Percentiles rank a stretch among this genome's conserved stretches.
Conservation (phyloP, 2,329 filamentous ascomycete genomes). For the Zarea fungicola region DNA sequence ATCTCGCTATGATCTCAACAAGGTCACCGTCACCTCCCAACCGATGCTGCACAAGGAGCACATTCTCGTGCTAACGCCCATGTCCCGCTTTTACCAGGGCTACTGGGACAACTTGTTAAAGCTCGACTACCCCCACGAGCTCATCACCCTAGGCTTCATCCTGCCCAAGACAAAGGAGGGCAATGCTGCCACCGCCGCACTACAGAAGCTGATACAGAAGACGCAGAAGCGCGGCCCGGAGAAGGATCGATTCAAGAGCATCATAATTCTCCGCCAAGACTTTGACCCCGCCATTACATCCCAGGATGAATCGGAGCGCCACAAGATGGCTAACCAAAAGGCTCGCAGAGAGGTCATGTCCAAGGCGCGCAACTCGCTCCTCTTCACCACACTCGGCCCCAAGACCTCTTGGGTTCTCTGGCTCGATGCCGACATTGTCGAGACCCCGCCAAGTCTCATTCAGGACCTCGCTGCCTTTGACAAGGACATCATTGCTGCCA, state of each 20-base stretch:
- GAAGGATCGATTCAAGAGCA: conserved; percentile 79
- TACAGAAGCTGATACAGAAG: conserved; percentile 80
- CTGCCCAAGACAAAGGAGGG: conserved; percentile 90
- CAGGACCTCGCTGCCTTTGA: conserved; percentile 86
- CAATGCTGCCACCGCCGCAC: conserved; percentile 73
- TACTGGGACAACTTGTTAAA: conserved; percentile 93
- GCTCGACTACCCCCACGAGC: conserved; percentile 83
- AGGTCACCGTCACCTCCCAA: conserved; percentile 74
- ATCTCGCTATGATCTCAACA: conserved; percentile 90
- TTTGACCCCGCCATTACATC: conserved; percentile 76
- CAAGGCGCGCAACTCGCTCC: conserved; percentile 84
- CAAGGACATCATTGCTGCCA: conserved; percentile 88
- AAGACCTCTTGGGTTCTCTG: conserved; percentile 94
- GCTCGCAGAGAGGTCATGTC: conserved; percentile 82
- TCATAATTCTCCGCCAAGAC: conserved; percentile 93
- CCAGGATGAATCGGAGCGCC: conserved; percentile 82
- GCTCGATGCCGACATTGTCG: conserved; percentile 88
- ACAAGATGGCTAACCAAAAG: conserved; percentile 90
- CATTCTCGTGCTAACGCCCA: conserved; percentile 85
- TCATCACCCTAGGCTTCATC: conserved; percentile 94
- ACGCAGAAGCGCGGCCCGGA: conserved; percentile 74
- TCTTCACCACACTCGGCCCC: conserved; percentile 92
- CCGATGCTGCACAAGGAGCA: conserved; percentile 77
- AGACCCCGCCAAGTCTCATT: conserved; percentile 78
- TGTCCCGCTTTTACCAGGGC: conserved; percentile 85